Percentiles rank a stretch among this genome's conserved stretches.
These are phyloP conservation scores for Daldinia vernicosa DNA, from an alignment of 495 filamentous ascomycete genomes.

Conservation along the genomic window DNA sequence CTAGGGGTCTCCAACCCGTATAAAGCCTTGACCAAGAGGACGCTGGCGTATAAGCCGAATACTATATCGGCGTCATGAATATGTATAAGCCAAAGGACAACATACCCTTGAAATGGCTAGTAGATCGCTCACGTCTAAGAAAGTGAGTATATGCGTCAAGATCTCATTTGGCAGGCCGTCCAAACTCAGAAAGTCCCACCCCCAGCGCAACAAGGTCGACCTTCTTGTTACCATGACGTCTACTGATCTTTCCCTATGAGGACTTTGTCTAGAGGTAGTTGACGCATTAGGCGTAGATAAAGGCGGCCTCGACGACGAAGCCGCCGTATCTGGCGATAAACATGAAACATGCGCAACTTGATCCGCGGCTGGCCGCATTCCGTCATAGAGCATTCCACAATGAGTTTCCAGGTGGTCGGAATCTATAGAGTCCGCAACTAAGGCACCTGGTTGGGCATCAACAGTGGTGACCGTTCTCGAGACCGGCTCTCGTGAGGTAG, in stretches of 20 bases:
- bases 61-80: constrained; percentile 13
- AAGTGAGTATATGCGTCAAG: constrained; percentile 62
- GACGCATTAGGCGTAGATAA: constrained; percentile 27
- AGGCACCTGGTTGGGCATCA: constrained; percentile 47
- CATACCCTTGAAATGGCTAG: constrained; percentile 63
- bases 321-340: constrained; percentile 22
- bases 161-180: constrained; percentile 64
- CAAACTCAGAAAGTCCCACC: constrained; percentile 44
- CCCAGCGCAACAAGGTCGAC: constrained; percentile 35
- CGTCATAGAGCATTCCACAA: constrained; percentile 17
- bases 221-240: constrained; percentile 24
- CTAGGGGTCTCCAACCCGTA: constrained; percentile 6
- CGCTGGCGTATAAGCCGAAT: constrained; percentile 16
- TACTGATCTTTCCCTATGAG: constrained; percentile 21
- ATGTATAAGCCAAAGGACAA: constrained; percentile 38
- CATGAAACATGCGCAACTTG: constrained; percentile 25
- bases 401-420: constrained; percentile 30
- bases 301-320: constrained; percentile 17
- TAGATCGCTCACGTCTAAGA: constrained; percentile 67
- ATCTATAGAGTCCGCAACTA: constrained; percentile 33
- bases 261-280: constrained; percentile 3
- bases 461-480: constrained; percentile 42
- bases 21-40: constrained; percentile 22
- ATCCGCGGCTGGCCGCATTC: constrained; percentile 32
- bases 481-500: constrained; percentile 42